phyloP scores from a whole-genome alignment of 257 asterid genomes.

The Solanum ossicruentum region DNA sequence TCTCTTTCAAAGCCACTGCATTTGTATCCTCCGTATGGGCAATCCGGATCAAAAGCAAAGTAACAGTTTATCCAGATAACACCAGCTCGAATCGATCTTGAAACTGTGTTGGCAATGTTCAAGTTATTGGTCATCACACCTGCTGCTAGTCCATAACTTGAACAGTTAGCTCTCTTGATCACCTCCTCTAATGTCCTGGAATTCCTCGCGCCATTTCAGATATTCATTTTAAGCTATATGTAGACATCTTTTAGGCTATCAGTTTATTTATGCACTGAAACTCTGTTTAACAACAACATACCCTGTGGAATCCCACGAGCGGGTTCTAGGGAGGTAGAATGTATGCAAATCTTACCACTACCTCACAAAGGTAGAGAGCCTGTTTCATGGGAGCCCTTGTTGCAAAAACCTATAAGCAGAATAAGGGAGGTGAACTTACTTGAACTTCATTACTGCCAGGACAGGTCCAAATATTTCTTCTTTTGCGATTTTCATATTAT shows the following conservation, averaged over 20 bases:
- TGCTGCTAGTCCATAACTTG: slow-evolving; percentile 74
- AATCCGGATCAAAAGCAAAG: slow-evolving; percentile 39
- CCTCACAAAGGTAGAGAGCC: too few species aligned
- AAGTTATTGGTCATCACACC: slow-evolving; percentile 70
- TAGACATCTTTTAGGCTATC: not conserved
- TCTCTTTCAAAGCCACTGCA: slow-evolving; percentile 90
- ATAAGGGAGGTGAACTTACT: slow-evolving; percentile 9
- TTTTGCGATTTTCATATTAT: slow-evolving; percentile 27
- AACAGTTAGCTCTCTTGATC: slow-evolving; percentile 59
- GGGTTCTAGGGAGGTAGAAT: too few species aligned
- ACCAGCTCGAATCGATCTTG: slow-evolving; percentile 74
- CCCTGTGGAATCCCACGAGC: too few species aligned
- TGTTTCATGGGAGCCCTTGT: too few species aligned
- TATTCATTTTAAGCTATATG: not conserved
- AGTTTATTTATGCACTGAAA: too few species aligned
- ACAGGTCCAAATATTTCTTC: slow-evolving; percentile 45
- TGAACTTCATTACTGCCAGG: slow-evolving; percentile 28
- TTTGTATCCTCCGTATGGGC: slow-evolving; percentile 73
- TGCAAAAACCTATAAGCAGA: too few species aligned
- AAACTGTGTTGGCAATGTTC: slow-evolving; percentile 69
- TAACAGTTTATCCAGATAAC: slow-evolving; percentile 76
- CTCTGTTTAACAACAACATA: too few species aligned
- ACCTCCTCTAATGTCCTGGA: slow-evolving; percentile 65
- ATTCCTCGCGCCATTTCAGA: not conserved
- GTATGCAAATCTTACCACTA: too few species aligned